These are phyloP conservation scores for Perilla frutescens DNA, from an alignment of 257 asterid species.

Conservation along the genomic window DNA sequence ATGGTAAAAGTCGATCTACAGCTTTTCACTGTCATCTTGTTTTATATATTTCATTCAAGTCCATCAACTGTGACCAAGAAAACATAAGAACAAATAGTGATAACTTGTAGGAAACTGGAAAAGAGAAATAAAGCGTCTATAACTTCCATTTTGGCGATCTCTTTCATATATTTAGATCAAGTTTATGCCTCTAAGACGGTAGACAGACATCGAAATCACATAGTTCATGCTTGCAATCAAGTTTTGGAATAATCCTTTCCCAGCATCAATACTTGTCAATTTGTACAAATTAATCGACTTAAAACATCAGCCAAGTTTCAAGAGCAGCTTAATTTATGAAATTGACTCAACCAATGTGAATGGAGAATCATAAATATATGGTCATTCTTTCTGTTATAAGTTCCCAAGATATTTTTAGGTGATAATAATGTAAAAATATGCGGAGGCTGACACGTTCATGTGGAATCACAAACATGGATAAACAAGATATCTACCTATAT, in stretches of 20 bases:
- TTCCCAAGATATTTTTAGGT: not conserved
- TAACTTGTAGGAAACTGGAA: not conserved
- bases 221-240: not conserved
- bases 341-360: not conserved
- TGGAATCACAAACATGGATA: not conserved
- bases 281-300: not conserved
- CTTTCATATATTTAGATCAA: not conserved
- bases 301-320: not conserved
- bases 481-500: no score
- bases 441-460: not conserved
- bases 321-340: not conserved
- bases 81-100: not conserved
- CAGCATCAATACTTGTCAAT: not conserved
- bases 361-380: not conserved
- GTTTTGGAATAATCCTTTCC: not conserved
- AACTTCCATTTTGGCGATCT: not conserved
- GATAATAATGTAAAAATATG: not conserved
- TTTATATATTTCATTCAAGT: not conserved
- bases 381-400: not conserved
- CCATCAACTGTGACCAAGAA: slow-evolving; percentile 8
- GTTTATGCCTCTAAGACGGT: not conserved
- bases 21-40: not conserved
- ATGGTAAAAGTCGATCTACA: no score
- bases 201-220: not conserved
- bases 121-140: no score